Conservation (phyloP, 768 basidiomycete genomes). For the Holtermannia corniformis region DNA sequence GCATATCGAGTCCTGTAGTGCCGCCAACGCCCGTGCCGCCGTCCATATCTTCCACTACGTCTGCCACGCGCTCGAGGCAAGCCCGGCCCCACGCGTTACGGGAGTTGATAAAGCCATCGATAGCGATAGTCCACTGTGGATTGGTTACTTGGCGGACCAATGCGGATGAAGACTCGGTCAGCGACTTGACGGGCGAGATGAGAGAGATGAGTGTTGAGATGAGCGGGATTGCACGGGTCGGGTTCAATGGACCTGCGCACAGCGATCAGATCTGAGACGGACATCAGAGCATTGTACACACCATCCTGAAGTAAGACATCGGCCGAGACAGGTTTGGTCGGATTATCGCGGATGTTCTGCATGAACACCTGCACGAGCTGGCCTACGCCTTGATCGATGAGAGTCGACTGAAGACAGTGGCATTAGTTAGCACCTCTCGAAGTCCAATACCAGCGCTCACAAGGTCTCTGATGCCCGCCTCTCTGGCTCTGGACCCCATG, state of each 20-base stretch:
- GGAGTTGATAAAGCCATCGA: no score
- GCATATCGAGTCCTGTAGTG: not conserved
- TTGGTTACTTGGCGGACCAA: no score
- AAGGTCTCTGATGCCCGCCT: slow-evolving; percentile 33
- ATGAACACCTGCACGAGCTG: not conserved
- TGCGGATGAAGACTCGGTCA: no score
- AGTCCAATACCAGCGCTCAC: no score
- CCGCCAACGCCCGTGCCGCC: not conserved
- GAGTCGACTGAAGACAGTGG: not conserved
- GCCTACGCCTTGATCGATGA: not conserved
- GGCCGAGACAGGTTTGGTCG: not conserved
- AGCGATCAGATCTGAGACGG: no score
- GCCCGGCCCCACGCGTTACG: no score
- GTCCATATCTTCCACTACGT: not conserved
- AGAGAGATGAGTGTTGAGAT: no score
- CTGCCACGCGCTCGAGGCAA: not conserved
- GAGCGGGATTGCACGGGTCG: not conserved
- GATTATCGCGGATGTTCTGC: not conserved
- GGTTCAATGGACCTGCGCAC: not conserved
- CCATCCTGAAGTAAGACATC: not conserved
- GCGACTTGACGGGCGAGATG: no score
- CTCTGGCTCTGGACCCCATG: slow-evolving; percentile 24
- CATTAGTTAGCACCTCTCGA: no score
- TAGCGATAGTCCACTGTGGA: no score
- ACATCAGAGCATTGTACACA: no score